phyloP scores from a whole-genome alignment of 2,329 filamentous ascomycete species.

The Zarea fungicola region DNA sequence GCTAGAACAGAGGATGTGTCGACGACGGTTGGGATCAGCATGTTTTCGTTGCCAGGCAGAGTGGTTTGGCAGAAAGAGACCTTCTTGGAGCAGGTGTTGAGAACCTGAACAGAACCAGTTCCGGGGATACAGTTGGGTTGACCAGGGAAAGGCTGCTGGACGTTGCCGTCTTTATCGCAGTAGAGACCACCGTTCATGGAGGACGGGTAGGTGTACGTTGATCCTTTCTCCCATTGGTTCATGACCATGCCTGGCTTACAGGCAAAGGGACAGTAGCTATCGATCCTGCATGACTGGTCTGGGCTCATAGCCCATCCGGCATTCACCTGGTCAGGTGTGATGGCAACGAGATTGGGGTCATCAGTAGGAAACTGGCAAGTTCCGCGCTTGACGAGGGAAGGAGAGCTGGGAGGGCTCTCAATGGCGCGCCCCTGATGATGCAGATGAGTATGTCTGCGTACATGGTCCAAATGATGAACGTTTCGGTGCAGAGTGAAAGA shows the following conservation, averaged over 20 bases:
- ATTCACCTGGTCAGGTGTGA: conserved; percentile 61
- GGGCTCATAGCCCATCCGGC: conserved; percentile 77
- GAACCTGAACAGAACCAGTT: conserved; percentile 57
- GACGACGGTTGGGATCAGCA: conserved; percentile 75
- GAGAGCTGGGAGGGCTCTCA: conserved; percentile 15
- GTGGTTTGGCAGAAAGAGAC: conserved; percentile 77
- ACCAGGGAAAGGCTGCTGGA: conserved; percentile 63
- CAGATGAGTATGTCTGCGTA: conserved; percentile 30
- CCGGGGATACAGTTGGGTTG: conserved; percentile 67
- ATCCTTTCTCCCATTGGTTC: conserved; percentile 70
- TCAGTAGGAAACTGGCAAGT: conserved; percentile 59
- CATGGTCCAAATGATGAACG: conserved; percentile 33
- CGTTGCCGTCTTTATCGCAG: conserved; percentile 61
- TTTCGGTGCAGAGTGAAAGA: conserved; percentile 2
- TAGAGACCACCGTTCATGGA: conserved; percentile 75
- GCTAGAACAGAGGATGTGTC: conserved; percentile 53
- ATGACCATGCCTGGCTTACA: conserved; percentile 72
- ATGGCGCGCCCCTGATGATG: conserved; percentile 21
- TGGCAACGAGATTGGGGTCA: conserved; percentile 59
- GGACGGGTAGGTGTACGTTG: conserved; percentile 61
- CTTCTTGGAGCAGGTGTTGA: conserved; percentile 58
- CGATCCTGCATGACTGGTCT: conserved; percentile 62
- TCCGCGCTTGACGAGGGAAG: conserved; percentile 46
- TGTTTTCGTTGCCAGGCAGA: conserved; percentile 72
- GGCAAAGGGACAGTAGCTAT: conserved; percentile 69